Conservation (phyloP, 2,329 filamentous ascomycete genomes). For the Colletotrichum neosansevieriae region DNA sequence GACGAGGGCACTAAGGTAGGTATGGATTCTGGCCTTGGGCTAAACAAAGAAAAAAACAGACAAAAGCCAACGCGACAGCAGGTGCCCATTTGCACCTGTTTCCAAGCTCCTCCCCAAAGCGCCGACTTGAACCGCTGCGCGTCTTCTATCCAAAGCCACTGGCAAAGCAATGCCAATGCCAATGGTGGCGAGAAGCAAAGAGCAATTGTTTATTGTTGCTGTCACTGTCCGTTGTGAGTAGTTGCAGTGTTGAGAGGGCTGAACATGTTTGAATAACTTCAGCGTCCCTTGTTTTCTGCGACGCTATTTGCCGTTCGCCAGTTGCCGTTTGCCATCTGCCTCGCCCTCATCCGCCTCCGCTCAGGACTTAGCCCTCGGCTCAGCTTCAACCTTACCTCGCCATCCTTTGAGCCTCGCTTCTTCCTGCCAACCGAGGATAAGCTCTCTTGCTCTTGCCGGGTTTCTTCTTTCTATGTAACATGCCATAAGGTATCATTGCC, state of each 20-base stretch:
- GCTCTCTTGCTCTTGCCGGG: slow-evolving; percentile 17
- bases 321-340: slow-evolving; percentile 3
- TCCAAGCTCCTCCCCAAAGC: neutral
- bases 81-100: slow-evolving; percentile 1
- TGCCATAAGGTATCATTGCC: slow-evolving; percentile 4
- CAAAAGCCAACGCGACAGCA: slow-evolving; percentile 17
- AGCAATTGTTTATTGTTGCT: too few species aligned
- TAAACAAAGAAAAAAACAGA: slow-evolving; percentile 24
- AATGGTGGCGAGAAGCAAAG: too few species aligned
- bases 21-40: neutral
- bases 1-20: neutral
- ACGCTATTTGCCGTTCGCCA: slow-evolving; percentile 1
- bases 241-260: too few species aligned
- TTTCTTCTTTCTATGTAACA: neutral
- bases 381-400: neutral
- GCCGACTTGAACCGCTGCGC: neutral
- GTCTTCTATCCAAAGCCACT: too few species aligned
- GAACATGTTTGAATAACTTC: too few species aligned
- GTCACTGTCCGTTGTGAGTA: too few species aligned
- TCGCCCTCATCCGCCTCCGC: neutral
- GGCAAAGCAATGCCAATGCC: too few species aligned
- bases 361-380: neutral
- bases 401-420: slow-evolving; percentile 8
- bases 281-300: too few species aligned
- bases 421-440: slow-evolving; percentile 8